These are phyloP conservation scores for Hypocreales sp. DNA, from an alignment of 2,329 filamentous ascomycete genomes.

Conservation along the genomic window DNA sequence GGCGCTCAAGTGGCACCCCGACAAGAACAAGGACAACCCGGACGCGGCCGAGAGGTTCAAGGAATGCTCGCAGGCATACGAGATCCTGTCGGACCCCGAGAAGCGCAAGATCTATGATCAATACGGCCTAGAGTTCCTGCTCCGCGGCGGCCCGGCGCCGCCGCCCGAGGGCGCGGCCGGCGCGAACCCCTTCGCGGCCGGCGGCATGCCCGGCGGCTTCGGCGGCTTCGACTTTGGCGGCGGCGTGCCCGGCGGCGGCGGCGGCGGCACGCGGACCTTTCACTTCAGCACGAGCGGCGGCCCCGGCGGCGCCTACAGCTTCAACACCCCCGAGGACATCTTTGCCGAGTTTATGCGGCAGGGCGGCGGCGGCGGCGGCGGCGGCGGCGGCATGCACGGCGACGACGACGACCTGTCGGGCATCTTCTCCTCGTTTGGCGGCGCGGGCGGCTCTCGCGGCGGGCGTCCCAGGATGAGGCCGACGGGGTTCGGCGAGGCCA, in stretches of 20 bases:
- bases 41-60: slow-evolving; percentile 89
- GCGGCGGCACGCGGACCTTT: slow-evolving; percentile 39
- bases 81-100: slow-evolving; percentile 92
- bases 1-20: slow-evolving; percentile 84
- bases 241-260: slow-evolving; percentile 27
- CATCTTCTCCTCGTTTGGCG: slow-evolving; percentile 36
- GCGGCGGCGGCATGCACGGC: neutral
- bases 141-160: slow-evolving; percentile 60
- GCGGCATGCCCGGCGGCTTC: slow-evolving; percentile 39
- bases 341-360: slow-evolving; percentile 68
- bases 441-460: slow-evolving; percentile 15
- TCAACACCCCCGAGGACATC: slow-evolving; percentile 70
- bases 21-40: slow-evolving; percentile 93
- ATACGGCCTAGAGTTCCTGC: slow-evolving; percentile 83
- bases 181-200: slow-evolving; percentile 44
- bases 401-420: slow-evolving; percentile 34
- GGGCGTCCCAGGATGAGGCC: slow-evolving; percentile 27
- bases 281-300: slow-evolving; percentile 45
- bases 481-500: slow-evolving; percentile 18
- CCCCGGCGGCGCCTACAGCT: slow-evolving; percentile 52
- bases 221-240: slow-evolving; percentile 35
- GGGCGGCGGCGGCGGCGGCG: slow-evolving; percentile 23
- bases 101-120: slow-evolving; percentile 94
- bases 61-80: slow-evolving; percentile 93
- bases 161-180: slow-evolving; percentile 41